phyloP scores from a whole-genome alignment of 2,329 filamentous ascomycete genomes.

The Calonectria fujianensis region DNA sequence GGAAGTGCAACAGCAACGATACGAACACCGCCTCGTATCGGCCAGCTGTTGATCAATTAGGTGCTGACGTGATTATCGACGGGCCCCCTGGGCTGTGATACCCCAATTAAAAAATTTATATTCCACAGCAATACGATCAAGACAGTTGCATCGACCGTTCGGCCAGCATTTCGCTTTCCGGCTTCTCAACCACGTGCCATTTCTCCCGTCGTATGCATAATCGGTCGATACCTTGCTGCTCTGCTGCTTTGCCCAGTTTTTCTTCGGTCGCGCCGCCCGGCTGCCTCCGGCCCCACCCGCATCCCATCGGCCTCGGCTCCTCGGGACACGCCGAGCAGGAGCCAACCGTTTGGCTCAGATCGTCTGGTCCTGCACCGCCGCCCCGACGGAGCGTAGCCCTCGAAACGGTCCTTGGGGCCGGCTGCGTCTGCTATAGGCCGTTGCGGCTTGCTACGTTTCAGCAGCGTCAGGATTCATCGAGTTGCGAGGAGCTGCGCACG shows the following conservation, averaged over 20 bases:
- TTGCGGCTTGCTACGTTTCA: slow-evolving; percentile 41
- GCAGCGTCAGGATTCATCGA: slow-evolving; percentile 43
- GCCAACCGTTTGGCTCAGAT: neutral
- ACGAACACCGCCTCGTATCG: slow-evolving; percentile 11
- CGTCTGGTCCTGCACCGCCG: slow-evolving; percentile 29
- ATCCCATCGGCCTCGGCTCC: slow-evolving; percentile 28
- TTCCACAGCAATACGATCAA: neutral
- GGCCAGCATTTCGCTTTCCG: neutral
- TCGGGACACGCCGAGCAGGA: slow-evolving; percentile 43
- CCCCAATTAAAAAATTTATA: slow-evolving; percentile 6
- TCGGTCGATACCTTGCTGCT: neutral
- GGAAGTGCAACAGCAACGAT: neutral
- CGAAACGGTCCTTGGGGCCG: slow-evolving; percentile 5
- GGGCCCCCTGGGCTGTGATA: neutral
- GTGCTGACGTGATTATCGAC: slow-evolving; percentile 26
- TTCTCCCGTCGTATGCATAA: neutral
- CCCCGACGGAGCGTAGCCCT: slow-evolving; percentile 29
- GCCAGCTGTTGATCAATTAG: slow-evolving; percentile 23
- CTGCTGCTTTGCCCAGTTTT: slow-evolving; percentile 38
- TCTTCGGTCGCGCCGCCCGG: slow-evolving; percentile 46
- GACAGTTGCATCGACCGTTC: neutral
- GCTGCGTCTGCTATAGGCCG: neutral
- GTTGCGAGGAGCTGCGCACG: slow-evolving; percentile 6
- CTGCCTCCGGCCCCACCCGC: slow-evolving; percentile 47
- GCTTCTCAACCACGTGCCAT: neutral